Percentiles rank a stretch among this genome's conserved stretches.
Evolutionary conservation across 257 asterid genomes (phyloP).

Genomic region (Forsythia suspensa): DNA sequence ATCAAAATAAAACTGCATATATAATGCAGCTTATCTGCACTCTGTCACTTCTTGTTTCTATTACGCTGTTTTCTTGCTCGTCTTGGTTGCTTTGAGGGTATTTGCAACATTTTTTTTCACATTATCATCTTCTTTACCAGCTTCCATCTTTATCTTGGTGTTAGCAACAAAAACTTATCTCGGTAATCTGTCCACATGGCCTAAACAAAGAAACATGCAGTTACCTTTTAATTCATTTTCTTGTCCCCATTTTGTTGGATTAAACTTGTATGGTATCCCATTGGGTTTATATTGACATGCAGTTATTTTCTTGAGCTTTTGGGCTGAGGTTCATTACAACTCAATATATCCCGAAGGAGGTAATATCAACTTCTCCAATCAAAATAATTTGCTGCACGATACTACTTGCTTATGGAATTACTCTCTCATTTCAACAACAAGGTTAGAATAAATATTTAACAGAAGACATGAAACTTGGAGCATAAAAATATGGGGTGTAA

Average conservation of each 20-base stretch:
- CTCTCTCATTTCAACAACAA: not conserved
- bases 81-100: not conserved
- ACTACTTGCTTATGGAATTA: not conserved
- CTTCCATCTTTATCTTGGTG: not conserved
- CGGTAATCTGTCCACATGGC: not conserved
- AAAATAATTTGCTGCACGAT: not conserved
- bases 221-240: not conserved
- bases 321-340: constrained; percentile 99
- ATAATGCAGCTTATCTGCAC: not conserved
- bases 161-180: not conserved
- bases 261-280: not conserved
- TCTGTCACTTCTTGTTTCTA: not conserved
- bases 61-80: not conserved
- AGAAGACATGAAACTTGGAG: not conserved
- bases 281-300: constrained; percentile 25
- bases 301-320: constrained; percentile 93
- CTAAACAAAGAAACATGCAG: not conserved
- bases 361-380: constrained; percentile 23
- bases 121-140: not conserved
- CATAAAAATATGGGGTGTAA: too few species aligned
- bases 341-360: constrained; percentile 96
- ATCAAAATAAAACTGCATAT: not conserved
- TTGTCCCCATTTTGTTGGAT: not conserved
- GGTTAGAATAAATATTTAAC: not conserved
- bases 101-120: not conserved